phyloP scores from a whole-genome alignment of 2,329 filamentous ascomycete genomes.

The Penicillium sp. region DNA sequence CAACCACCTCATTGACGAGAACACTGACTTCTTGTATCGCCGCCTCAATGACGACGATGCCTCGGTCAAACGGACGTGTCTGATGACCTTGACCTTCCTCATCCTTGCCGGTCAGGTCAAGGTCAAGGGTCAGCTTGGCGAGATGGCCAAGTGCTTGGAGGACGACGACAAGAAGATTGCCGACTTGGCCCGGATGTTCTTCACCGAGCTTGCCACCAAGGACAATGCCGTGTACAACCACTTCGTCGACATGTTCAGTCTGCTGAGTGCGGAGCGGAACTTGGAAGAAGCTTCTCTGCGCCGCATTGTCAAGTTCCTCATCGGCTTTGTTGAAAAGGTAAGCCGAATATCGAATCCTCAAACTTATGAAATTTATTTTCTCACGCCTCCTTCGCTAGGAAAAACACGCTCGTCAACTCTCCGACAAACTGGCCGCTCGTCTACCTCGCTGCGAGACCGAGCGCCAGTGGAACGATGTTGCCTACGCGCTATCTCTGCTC shows the following conservation, averaged over 20 bases:
- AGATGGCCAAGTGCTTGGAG: constrained; percentile 99
- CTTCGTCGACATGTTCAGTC: constrained; percentile 98
- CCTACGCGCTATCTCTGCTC: constrained; percentile 83
- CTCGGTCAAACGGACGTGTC: constrained; percentile 92
- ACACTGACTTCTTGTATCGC: constrained; percentile 96
- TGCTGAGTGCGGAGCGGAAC: constrained; percentile 78
- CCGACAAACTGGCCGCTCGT: constrained; percentile 87
- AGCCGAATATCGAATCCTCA: constrained; percentile 21
- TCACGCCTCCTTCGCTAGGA: constrained; percentile 60
- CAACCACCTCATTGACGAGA: constrained; percentile 98
- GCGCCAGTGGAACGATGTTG: constrained; percentile 96
- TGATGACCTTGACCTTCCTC: constrained; percentile 97
- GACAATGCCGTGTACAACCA: constrained; percentile 99
- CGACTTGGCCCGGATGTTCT: constrained; percentile 96
- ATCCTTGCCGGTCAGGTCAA: constrained; percentile 98
- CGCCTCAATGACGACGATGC: constrained; percentile 84
- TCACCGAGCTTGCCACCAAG: constrained; percentile 94
- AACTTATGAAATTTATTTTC: neutral
- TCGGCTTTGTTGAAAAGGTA: constrained; percentile 97
- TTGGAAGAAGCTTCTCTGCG: constrained; percentile 84
- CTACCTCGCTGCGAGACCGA: constrained; percentile 85
- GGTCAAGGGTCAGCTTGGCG: constrained; percentile 96
- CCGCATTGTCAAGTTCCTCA: constrained; percentile 86
- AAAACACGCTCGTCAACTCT: constrained; percentile 92
- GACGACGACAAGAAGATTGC: constrained; percentile 93